These are phyloP conservation scores for Axilococcus clingmanii DNA, from an alignment of 139 green algal species.

Conservation along the genomic window DNA sequence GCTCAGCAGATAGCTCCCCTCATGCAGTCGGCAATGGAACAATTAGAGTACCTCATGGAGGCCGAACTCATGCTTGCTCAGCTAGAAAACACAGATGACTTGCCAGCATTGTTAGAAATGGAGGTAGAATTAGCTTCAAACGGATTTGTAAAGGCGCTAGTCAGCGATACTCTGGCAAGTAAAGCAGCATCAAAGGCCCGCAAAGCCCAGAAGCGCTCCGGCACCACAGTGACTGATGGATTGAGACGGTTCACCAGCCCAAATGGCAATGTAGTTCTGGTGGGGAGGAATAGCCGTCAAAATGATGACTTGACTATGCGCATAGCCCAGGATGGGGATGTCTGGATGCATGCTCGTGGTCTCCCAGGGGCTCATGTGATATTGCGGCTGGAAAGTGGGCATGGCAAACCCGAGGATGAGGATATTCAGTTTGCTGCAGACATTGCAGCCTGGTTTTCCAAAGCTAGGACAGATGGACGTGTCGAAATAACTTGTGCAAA, in stretches of 20 bases:
- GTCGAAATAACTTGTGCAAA: conserved; percentile 43
- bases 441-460: conserved; percentile 63
- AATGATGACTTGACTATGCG: conserved; percentile 71
- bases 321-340: conserved; percentile 50
- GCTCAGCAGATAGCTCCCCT: conserved; percentile 52
- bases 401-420: neutral
- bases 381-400: neutral
- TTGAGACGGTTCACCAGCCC: conserved; percentile 52
- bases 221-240: conserved; percentile 6
- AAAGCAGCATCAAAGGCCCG: conserved; percentile 49
- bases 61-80: conserved; percentile 27
- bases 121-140: conserved; percentile 62
- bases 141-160: conserved; percentile 50
- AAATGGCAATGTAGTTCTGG: conserved; percentile 46
- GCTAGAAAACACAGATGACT: conserved; percentile 9
- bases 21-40: conserved; percentile 32
- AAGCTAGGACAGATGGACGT: conserved; percentile 32
- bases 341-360: conserved; percentile 80
- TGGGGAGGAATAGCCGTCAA: conserved; percentile 77
- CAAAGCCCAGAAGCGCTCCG: conserved; percentile 33
- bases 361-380: conserved; percentile 35
- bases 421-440: conserved; percentile 65
- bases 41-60: conserved; percentile 33
- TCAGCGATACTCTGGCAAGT: conserved; percentile 47
- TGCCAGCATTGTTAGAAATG: conserved; percentile 24